Percentiles rank a stretch among this genome's conserved stretches.
phyloP scores from a whole-genome alignment of 73 alveolate genomes.

The Uronychia binucleata region DNA sequence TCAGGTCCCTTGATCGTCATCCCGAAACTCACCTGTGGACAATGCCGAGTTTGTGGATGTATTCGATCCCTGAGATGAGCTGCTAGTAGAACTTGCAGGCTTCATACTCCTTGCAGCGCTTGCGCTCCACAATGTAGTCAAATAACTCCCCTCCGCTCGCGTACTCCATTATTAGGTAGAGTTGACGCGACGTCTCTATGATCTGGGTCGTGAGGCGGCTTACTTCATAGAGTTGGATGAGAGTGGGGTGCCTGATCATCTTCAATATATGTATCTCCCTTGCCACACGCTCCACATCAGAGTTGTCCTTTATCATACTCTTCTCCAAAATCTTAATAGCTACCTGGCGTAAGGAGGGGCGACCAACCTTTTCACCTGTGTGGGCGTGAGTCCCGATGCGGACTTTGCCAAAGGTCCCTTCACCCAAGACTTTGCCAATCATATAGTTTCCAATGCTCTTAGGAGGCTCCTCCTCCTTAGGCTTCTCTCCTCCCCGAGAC shows the following conservation, averaged over 20 bases:
- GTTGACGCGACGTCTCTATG: conserved; percentile 79
- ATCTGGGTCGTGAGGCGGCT: conserved; percentile 38
- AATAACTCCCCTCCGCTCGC: conserved; percentile 93
- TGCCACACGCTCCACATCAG: conserved; percentile 47
- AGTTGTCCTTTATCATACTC: conserved; percentile 19
- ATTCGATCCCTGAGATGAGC: conserved; percentile 84
- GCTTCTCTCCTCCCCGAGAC: background rate
- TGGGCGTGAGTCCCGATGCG: conserved; percentile 40
- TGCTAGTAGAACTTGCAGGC: conserved; percentile 79
- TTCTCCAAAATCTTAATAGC: conserved; percentile 49
- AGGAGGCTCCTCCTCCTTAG: background rate
- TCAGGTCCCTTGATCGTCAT: no score
- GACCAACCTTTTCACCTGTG: conserved; percentile 44
- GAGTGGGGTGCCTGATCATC: conserved; percentile 18
- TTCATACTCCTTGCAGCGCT: conserved; percentile 77
- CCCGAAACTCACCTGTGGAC: no score
- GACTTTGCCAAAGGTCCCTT: conserved; percentile 56
- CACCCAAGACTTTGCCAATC: conserved; percentile 10
- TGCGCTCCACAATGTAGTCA: conserved; percentile 85
- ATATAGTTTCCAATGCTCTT: background rate
- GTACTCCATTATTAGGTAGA: conserved; percentile 89
- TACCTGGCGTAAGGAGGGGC: background rate
- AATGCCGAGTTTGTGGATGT: conserved; percentile 75
- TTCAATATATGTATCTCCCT: conserved; percentile 50
- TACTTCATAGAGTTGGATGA: conserved; percentile 40